A percentile compares a stretch with the other conserved stretches of the same genome.
These are phyloP conservation scores for Madurella mycetomatis DNA, from an alignment of 2,329 filamentous ascomycete genomes.

Conservation along the genomic window DNA sequence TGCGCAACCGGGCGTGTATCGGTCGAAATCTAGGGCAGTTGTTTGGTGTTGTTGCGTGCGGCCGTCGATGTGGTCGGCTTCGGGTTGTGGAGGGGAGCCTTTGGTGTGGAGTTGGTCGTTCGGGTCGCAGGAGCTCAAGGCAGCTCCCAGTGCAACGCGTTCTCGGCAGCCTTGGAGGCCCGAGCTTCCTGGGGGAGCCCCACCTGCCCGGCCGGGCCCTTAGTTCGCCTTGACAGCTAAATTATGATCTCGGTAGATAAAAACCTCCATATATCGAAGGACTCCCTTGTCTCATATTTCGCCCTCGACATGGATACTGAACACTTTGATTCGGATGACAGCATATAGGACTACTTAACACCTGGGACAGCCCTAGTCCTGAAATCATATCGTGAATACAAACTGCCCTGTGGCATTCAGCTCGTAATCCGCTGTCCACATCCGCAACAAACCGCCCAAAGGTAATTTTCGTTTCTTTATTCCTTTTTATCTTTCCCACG, in stretches of 20 bases:
- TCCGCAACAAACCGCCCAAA: neutral
- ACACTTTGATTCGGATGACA: no score
- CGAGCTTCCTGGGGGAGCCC: constrained; percentile 6
- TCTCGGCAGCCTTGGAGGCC: constrained; percentile 12
- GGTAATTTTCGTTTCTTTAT: neutral
- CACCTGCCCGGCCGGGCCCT: no score
- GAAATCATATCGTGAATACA: no score
- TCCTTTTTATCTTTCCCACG: constrained; percentile 9
- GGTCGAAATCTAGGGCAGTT: neutral
- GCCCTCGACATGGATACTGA: neutral
- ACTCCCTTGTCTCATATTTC: neutral
- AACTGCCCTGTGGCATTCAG: no score
- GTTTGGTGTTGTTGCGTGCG: neutral
- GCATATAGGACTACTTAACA: no score
- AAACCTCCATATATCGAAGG: no score
- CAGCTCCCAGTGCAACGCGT: constrained; percentile 26
- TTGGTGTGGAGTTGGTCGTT: constrained; percentile 8
- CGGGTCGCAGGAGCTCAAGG: constrained; percentile 20
- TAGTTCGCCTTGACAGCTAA: no score
- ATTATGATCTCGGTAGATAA: neutral
- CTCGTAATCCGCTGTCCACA: no score
- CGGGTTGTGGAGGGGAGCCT: constrained; percentile 1
- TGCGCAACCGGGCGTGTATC: neutral
- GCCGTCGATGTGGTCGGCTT: constrained; percentile 1
- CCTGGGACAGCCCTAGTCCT: no score